Evolutionary conservation across 768 basidiomycete genomes (phyloP).

Genomic region (Multifurca ochricompacta): DNA sequence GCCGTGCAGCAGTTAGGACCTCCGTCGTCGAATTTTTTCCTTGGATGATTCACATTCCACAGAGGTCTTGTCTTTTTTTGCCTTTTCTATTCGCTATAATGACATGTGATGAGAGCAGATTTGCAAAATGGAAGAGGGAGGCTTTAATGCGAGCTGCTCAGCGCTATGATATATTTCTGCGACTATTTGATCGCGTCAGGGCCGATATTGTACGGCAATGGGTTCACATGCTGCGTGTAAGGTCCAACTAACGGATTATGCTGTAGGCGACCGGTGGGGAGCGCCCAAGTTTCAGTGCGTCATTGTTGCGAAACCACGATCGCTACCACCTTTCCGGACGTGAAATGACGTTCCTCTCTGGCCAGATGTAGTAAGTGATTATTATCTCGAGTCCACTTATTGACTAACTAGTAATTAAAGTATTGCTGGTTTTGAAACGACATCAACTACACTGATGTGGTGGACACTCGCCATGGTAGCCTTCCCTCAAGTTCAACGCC

Average conservation of each 20-base stretch:
- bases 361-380: neutral
- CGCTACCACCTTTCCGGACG: neutral
- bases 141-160: neutral
- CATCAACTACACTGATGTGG: conserved; percentile 11
- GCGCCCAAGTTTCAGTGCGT: neutral
- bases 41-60: conserved; percentile 13
- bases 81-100: neutral
- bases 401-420: neutral
- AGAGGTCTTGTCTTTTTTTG: neutral
- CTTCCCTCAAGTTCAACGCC: too few relatives aligned
- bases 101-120: neutral
- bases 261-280: neutral
- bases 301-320: neutral
- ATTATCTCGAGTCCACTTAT: neutral
- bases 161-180: conserved; percentile 4
- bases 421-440: neutral
- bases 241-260: neutral
- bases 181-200: neutral
- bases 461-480: conserved; percentile 10
- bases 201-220: neutral
- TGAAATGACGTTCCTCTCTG: neutral
- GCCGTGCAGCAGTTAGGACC: neutral
- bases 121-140: conserved; percentile 15
- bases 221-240: too few relatives aligned
- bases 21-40: conserved; percentile 13